Base-by-base conservation (phyloP, 805 yeast genomes). In the Clavispora fructus region DNA sequence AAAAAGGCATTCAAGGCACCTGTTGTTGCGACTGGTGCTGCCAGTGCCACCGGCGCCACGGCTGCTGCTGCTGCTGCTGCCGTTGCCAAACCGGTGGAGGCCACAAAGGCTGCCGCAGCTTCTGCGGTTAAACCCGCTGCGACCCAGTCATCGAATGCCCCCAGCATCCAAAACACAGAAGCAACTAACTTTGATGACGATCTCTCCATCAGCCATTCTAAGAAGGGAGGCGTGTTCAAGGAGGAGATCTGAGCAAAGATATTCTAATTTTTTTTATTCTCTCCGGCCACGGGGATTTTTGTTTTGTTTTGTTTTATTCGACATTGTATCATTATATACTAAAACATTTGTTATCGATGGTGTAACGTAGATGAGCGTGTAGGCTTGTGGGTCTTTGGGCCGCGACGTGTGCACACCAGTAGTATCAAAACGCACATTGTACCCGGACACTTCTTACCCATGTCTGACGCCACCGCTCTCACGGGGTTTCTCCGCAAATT, bases 221-320 rank as follows among this genome's bases (percentile, higher is more conserved):
- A 63, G 48, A 59, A 60, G 45, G 70, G 70, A 16, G 74, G 74
- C 6, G 51, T 69, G 26, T 71, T 71, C 53, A 71, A 68, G 52
- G 75, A 71, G 55, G 75, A 70, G 52, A 67, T 71, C 46, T 69
- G 57, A 46, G 35, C 42, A 9, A 37, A 14, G 25, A 10, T 9
- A 16, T 16, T 11, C 37, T 14, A 4, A 33, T 14, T 33, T 33
- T 33, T 33, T 33, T 33, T 33, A 33, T 33, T 33, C 37, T 33
- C 37, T 14, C 29, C 17, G 40, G 29, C 19, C 17, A 9, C 28
- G 31, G 28, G 26, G 9, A 11, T n/a, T 23, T 33, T 33, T 31
- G 42, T 40, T 40, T 40, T 30, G 37, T 40, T 40, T 33, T 11
- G 32, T 30, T 40, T 26, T 38, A 25, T 38, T 33, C 37, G 25